These are phyloP conservation scores for Fonsecaea monophora DNA, from an alignment of 2,329 filamentous ascomycete species.

Conservation along the genomic window DNA sequence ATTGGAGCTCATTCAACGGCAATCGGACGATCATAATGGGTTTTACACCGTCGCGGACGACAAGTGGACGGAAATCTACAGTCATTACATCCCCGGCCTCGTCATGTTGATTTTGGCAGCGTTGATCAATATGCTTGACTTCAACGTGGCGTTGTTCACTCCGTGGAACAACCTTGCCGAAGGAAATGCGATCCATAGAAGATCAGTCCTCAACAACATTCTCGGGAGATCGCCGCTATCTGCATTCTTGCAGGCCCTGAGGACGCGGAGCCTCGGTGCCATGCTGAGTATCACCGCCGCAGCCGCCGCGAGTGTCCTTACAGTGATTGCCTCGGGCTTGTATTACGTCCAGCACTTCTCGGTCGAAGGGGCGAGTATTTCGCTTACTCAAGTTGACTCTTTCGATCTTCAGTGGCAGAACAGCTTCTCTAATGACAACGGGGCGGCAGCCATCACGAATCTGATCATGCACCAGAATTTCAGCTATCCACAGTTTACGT, in stretches of 20 bases:
- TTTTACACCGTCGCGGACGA: constrained; percentile 38
- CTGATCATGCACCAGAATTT: constrained; percentile 37
- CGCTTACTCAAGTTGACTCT: constrained; percentile 41
- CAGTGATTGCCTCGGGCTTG: constrained; percentile 43
- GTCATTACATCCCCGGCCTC: constrained; percentile 44
- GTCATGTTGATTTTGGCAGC: constrained; percentile 38
- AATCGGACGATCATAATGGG: constrained; percentile 41
- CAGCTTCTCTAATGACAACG: constrained; percentile 37
- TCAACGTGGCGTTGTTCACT: constrained; percentile 38
- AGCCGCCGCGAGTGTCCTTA: constrained; percentile 37
- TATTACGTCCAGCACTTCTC: constrained; percentile 42
- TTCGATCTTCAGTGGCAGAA: constrained; percentile 41
- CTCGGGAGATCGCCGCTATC: constrained; percentile 34
- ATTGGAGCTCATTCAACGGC: constrained; percentile 36
- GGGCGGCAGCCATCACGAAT: constrained; percentile 34
- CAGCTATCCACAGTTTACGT: constrained; percentile 37
- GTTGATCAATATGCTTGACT: constrained; percentile 40
- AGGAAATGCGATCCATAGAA: constrained; percentile 32
- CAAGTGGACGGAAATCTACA: constrained; percentile 40
- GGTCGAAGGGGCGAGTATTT: constrained; percentile 36
- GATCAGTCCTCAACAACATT: constrained; percentile 37
- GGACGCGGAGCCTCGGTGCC: constrained; percentile 37
- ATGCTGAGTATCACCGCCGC: constrained; percentile 39
- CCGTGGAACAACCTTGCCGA: constrained; percentile 36
- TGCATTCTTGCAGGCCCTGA: constrained; percentile 33